phyloP scores from a whole-genome alignment of 2,329 filamentous ascomycete genomes.

The Orbilia blumenaviensis region DNA sequence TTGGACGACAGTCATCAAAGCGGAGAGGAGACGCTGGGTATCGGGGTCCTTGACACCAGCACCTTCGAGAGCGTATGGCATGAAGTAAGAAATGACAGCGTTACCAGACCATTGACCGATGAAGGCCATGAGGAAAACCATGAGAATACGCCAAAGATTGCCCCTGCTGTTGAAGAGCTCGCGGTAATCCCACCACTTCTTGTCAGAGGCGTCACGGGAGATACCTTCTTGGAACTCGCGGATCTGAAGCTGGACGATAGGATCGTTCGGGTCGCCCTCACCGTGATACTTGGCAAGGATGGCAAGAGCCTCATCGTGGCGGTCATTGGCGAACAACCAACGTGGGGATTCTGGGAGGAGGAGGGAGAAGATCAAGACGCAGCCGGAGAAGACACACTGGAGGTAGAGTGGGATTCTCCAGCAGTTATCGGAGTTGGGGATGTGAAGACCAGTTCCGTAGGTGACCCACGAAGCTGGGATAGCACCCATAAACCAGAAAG shows the following conservation, averaged over 20 bases:
- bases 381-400: conserved; percentile 65
- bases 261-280: conserved; percentile 65
- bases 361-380: conserved; percentile 62
- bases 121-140: conserved; percentile 66
- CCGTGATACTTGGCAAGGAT: conserved; percentile 63
- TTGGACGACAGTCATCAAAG: conserved; percentile 60
- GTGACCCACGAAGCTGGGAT: conserved; percentile 65
- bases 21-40: conserved; percentile 66
- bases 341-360: conserved; percentile 62
- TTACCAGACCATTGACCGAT: conserved; percentile 70
- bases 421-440: conserved; percentile 62
- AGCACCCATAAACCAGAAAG: conserved; percentile 63
- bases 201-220: conserved; percentile 64
- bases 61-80: conserved; percentile 65
- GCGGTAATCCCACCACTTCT: conserved; percentile 65
- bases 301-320: conserved; percentile 63
- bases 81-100: conserved; percentile 68
- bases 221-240: conserved; percentile 64
- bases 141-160: conserved; percentile 67
- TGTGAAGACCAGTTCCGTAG: conserved; percentile 64
- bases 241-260: conserved; percentile 66
- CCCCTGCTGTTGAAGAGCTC: conserved; percentile 67
- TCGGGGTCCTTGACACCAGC: conserved; percentile 65
- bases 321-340: conserved; percentile 63
- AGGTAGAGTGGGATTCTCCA: conserved; percentile 66